A percentile compares a stretch with the other conserved stretches of the same genome.
Conservation (phyloP, 768 basidiomycete species). For the Lactifluus pinguis region DNA sequence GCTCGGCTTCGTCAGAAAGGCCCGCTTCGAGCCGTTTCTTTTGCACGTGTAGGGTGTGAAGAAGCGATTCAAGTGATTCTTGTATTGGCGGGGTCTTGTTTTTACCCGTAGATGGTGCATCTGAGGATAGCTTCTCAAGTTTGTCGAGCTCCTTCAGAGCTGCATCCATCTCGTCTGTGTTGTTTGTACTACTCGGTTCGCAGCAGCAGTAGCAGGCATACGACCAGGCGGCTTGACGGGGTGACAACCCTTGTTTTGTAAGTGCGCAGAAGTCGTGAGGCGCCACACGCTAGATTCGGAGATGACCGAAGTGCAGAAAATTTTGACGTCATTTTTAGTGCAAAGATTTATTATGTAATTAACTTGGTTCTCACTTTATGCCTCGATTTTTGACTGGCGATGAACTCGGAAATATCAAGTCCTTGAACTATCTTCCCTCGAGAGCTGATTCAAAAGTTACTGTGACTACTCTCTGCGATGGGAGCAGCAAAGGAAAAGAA, state of each 20-base stretch:
- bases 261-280: too few species aligned
- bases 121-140: conserved; percentile 54
- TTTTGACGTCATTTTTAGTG: too few species aligned
- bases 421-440: conserved; percentile 35
- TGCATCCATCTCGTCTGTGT: conserved; percentile 46
- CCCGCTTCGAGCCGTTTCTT: conserved; percentile 45
- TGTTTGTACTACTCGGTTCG: not conserved
- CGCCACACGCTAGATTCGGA: too few species aligned
- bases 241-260: too few species aligned
- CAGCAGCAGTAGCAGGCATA: not conserved
- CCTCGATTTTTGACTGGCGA: conserved; percentile 67
- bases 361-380: conserved; percentile 31
- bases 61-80: conserved; percentile 56
- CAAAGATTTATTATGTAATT: too few species aligned
- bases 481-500: conserved; percentile 26
- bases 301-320: too few species aligned
- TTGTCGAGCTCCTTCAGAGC: conserved; percentile 72
- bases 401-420: conserved; percentile 69
- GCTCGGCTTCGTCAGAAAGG: conserved; percentile 38
- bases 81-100: conserved; percentile 46
- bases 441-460: conserved; percentile 28
- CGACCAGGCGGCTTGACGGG: not conserved
- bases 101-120: conserved; percentile 30
- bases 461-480: conserved; percentile 29
- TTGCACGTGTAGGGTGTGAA: conserved; percentile 46